Evolutionary conservation across 2,329 filamentous ascomycete species (phyloP), one percentile per base, ranked within the genome.

Genomic region (Colletotrichum chrysophilum): DNA sequence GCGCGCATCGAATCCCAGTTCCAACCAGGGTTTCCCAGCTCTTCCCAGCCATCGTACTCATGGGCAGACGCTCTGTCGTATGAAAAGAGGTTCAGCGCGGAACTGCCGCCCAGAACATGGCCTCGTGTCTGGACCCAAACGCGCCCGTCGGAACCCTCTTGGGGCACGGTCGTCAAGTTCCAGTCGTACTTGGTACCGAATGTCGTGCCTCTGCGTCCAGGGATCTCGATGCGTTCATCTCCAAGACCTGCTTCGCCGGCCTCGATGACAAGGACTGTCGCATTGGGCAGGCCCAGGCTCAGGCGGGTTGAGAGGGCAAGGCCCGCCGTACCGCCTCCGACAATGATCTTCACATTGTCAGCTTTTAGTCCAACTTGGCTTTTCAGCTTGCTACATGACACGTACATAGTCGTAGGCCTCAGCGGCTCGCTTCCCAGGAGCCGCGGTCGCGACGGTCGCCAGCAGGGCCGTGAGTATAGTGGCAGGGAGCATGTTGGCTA

Each of bases 101-200:
- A 86, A 43, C 83, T 85, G 7, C 88, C 87, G 10, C 88, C 88
- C 0, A 89, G 82, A 1, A 87, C 85, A 60, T 86, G 86, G 8
- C 86, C 87, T 14, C 87, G 82, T 5, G 83, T 83, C 58, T 86
- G 84, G 5, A 80, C 70, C 28, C 88, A 84, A 7, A 81, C 77
- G 5, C 85, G 83, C 6, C 81, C 80, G 24, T 84, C 82, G 2
- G 87, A 82, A n/a, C 80, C 77, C 1, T 81, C 76, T 64, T 88
- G 86, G 2, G 85, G 81, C 5, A 81, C 80, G 0, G 86, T 86
- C 6, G 84, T 82, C 77, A 88, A 84, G 61, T 83, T 84, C 79
- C 86, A 85, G 78, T 87, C 82, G 36, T 80, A 81, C 6, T 72
- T 68, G 4, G 69, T 71, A 26, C 76, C 76, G 13, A 80, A 55